Base-by-base conservation (phyloP, 495 filamentous ascomycete genomes). In the Trichoderma virens region DNA sequence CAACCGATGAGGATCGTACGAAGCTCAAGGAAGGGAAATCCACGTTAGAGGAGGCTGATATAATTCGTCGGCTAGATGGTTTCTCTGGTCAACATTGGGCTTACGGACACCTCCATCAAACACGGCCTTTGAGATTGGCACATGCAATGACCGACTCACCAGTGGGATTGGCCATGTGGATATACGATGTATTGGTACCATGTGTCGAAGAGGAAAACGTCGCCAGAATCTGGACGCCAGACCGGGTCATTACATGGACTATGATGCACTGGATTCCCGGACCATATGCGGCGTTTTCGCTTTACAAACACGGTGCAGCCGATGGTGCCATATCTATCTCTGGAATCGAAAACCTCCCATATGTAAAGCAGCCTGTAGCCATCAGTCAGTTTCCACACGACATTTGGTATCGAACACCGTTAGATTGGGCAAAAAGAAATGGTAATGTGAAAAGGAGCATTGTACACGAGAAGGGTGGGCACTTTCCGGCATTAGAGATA, bases 401-500 rank as follows among this genome's bases (percentile, higher is more conserved):
- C 56, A 3, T 69, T 60, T 56, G 64, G 23, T 68, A 68, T 59
- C 59, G 41, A 31, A 65, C 65, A 16, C 66, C 66, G 27, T 60
- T 68, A 18, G 64, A 68, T 11, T 68, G 67, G 67, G 67, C 67
- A 13, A 41, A n/a, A 13, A 28, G 62, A 20, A 9, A 4, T 13
- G 62, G 62, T 6, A 70, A 72, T 65, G 72, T 81, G 9, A 76
- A 81, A n/a, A 67, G 67, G 20, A 72, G 77, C 54, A 77, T 66
- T 14, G 73, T 79, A 65, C 75, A 74, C 71, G 73, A 77, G 14
- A 60, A 65, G 5, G 79, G 82, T 7, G 82, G 82, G 1, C 82
- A 84, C 71, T 84, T 83, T 71, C 79, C 79, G 6, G 79, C 82
- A 11, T 81, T 74, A 74, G 82, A 84, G 65, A 68, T 69, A 8